Base-by-base conservation (phyloP, 305 asterid genomes). In the Stenogyne calaminthoides region DNA sequence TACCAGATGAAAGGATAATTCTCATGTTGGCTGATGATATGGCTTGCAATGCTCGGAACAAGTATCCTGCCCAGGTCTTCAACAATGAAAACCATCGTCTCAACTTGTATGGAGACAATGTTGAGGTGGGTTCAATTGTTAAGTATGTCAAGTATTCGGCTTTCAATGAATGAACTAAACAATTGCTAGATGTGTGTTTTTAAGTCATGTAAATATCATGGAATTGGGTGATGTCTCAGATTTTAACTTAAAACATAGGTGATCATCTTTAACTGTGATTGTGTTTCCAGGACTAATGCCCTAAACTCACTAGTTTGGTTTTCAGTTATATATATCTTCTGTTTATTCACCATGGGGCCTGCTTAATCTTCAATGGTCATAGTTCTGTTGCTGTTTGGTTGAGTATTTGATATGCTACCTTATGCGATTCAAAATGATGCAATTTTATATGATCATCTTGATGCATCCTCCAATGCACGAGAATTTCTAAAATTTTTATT, bases 21-120 rank as follows among this genome's bases (percentile, higher is more conserved):
- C 88, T 95, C 51, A 95, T 92, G 99, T 81, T 92, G 89, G 98
- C 96, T 69, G 98, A 95, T 83, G 98, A 95, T 81, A 95, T 95
- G 98, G 99, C 97, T 63, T 92, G 99, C 85, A 95, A 95, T 83
- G 81, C 99, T 61, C 93, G 97, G 72, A 95, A 95, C 78, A 95
- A 91, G 87, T 95, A 89, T 75, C 99, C 97, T 72, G 97, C 99
- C 39, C 98, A 91, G 82, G 99, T 95, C 84, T 95, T 95, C 87
- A 95, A 95, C 82, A 91, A 92, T 81, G 96, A 95, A 81, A 91
- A 95, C 80, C 99, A 92, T 79, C 87, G 78, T 70, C 96, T 92
- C 71, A 95, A 95, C 77, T 81, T 95, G 82, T 95, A 95, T 76
- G 99, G 98, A 51, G 98, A 92, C 80, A 95, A 95, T 76, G 99